Evolutionary conservation across 2,329 filamentous ascomycete species (phyloP).

Genomic region (Claviceps sp.): DNA sequence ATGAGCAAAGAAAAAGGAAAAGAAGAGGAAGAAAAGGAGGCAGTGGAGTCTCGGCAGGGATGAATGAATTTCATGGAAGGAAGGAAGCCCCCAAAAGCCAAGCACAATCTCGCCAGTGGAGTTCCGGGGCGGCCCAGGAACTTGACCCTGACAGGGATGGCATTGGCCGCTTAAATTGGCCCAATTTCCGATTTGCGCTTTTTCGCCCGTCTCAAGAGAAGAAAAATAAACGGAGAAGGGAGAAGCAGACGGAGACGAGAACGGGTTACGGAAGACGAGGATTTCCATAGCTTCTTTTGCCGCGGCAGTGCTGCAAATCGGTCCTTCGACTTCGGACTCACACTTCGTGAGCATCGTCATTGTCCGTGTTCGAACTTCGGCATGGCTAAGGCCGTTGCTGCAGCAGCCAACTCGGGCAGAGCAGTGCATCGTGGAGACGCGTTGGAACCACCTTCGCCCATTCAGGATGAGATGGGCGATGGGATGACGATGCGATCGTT

Average conservation of each 20-base stretch:
- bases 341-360: too few relatives aligned
- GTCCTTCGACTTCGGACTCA: too few relatives aligned
- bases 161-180: conserved; percentile 10
- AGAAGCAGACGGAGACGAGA: background rate
- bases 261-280: background rate
- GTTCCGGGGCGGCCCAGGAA: conserved; percentile 7
- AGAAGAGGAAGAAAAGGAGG: background rate
- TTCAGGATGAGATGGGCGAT: background rate
- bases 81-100: background rate
- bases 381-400: too few relatives aligned
- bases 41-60: background rate
- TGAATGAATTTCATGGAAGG: background rate
- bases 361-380: too few relatives aligned
- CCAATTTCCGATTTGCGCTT: conserved; percentile 10
- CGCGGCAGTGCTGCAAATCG: too few relatives aligned
- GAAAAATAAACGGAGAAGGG: background rate
- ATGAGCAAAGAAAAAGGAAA: background rate
- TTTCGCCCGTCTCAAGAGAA: background rate
- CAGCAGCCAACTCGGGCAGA: too few relatives aligned
- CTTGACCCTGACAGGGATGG: conserved; percentile 2
- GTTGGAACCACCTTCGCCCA: background rate
- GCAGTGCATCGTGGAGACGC: background rate
- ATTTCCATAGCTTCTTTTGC: too few relatives aligned
- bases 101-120: conserved; percentile 8
- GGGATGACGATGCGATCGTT: background rate